Evolutionary conservation across 2,329 filamentous ascomycete species (phyloP).

Genomic region (Fusarium xyrophilum): DNA sequence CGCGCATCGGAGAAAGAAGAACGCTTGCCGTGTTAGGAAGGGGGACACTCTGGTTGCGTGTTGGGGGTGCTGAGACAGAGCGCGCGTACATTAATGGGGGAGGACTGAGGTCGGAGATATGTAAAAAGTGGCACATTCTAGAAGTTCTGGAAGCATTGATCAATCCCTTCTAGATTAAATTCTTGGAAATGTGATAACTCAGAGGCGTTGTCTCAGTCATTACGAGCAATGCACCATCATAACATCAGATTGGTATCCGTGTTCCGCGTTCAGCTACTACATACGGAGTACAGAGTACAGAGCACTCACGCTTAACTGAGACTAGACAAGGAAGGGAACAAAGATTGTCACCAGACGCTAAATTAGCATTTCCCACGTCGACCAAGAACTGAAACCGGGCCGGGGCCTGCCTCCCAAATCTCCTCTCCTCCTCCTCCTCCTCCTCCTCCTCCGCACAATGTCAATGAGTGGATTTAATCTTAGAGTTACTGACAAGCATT

Average conservation of each 20-base stretch:
- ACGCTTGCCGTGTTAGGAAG: neutral
- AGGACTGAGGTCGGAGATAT: neutral
- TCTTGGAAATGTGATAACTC: neutral
- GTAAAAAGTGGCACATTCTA: neutral
- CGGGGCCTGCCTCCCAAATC: neutral
- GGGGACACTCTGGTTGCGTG: neutral
- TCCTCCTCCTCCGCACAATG: neutral
- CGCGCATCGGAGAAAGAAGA: neutral
- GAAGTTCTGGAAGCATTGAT: constrained; percentile 4
- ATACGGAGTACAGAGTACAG: no score
- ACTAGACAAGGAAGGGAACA: neutral
- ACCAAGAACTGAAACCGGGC: constrained; percentile 6
- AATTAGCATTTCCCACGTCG: neutral
- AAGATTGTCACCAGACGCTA: neutral
- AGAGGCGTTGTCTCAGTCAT: neutral
- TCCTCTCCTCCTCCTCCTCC: neutral
- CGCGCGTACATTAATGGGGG: rapidly evolving
- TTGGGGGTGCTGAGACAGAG: constrained; percentile 2
- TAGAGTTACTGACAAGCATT: constrained; percentile 11
- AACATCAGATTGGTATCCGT: neutral
- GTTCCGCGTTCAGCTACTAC: neutral
- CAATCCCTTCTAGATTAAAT: neutral
- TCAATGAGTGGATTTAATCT: neutral
- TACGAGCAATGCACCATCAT: neutral
- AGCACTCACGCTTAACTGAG: neutral